Evolutionary conservation across 139 green algal species (phyloP), one percentile per base, ranked within the genome.

Genomic region (Eudorina sp.): DNA sequence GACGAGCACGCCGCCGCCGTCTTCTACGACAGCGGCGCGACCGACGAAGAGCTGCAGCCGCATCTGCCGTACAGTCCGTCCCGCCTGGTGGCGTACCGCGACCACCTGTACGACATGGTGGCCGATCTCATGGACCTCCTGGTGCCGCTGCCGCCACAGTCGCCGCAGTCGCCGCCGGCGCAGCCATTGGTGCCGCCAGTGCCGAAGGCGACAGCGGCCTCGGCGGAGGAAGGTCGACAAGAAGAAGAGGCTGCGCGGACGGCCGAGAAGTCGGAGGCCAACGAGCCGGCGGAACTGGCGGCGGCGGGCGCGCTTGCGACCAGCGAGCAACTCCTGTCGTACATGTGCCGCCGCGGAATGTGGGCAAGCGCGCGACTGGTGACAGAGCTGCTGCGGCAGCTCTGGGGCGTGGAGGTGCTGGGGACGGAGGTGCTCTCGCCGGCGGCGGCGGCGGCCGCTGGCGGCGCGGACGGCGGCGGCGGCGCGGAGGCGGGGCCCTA

Each of bases 1-100:
- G 73, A 81, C 45, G 73, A 81, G n/a, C 73, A 81, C 14, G 73
- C 73, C 43, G 25, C 45, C 73, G 73, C 73, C 8, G 43, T 81
- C 73, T 81, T 62, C 25, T 81, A 64, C 46, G 73, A 81, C 14
- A 69, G 48, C 13, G 75, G 51, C 75, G 75, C 51, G 31, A 48
- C 51, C 8, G 75, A 69, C 16, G 75, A 68, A 31, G 75, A 53
- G 8, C 34, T 68, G 51, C 75, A 83, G 46, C 75, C 75, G 31
- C 31, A 68, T 51, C 75, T 83, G 48, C 31, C 75, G 75, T 83
- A 69, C 75, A 83, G 51, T 38, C 5, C 46, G 16, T 81, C 43
- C 4, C 73, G 73, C 4, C 27, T 81, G 43, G n/a, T 48, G 73
- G 75, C 75, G 75, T 83, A 41, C 19, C n/a, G 51, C 21, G 75